phyloP scores from a whole-genome alignment of 495 filamentous ascomycete genomes.

The Cudoniella acicularis region DNA sequence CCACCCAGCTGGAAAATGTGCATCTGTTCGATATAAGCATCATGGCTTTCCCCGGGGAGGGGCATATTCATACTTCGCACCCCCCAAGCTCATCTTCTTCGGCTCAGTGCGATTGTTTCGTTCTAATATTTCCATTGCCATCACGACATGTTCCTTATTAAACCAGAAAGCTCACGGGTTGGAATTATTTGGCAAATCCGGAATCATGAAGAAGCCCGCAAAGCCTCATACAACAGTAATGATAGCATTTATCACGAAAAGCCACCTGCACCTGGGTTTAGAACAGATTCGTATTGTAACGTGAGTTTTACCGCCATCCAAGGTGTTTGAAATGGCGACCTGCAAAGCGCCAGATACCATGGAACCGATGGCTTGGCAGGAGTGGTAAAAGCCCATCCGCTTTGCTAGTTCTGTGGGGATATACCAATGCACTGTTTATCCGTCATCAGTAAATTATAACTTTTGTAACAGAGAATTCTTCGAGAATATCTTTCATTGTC shows the following conservation, averaged over 20 bases:
- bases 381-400: slow-evolving; percentile 1
- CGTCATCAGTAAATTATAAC: background rate
- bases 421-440: background rate
- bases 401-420: background rate
- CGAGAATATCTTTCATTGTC: too few species aligned
- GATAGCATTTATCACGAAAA: background rate
- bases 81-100: slow-evolving; percentile 34
- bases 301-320: background rate
- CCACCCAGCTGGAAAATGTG: slow-evolving; percentile 32
- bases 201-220: background rate
- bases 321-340: background rate
- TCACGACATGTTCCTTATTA: slow-evolving; percentile 22
- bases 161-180: slow-evolving; percentile 39
- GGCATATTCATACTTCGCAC: slow-evolving; percentile 25
- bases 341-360: slow-evolving; percentile 30
- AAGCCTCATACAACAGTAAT: background rate
- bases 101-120: slow-evolving; percentile 34
- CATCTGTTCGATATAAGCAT: slow-evolving; percentile 25
- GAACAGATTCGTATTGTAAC: too few species aligned
- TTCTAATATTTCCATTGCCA: slow-evolving; percentile 30
- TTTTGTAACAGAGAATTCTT: too few species aligned
- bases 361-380: slow-evolving; percentile 20
- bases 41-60: background rate
- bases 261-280: too few species aligned
- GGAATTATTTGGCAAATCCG: slow-evolving; percentile 14